Conservation (phyloP, 2,329 filamentous ascomycete species). For the Daldinia eschscholtzii region DNA sequence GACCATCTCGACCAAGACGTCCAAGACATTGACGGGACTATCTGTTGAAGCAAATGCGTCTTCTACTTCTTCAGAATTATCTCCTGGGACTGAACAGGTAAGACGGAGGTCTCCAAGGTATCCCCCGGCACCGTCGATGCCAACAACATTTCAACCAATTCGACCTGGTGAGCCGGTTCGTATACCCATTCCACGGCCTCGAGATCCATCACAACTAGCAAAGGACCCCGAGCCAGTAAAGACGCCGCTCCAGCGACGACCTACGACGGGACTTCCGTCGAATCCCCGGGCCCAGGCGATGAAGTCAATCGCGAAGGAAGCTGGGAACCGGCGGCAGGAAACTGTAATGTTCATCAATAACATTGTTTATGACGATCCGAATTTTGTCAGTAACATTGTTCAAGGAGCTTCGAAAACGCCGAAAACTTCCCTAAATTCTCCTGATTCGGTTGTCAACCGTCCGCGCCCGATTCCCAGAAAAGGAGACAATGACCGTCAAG, state of each 20-base stretch:
- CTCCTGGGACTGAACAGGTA: constrained; percentile 63
- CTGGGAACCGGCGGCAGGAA: constrained; percentile 54
- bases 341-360: constrained; percentile 69
- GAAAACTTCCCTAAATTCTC: constrained; percentile 45
- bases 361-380: constrained; percentile 67
- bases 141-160: constrained; percentile 46
- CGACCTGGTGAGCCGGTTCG: constrained; percentile 50
- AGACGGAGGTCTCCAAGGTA: constrained; percentile 66
- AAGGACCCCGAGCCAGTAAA: constrained; percentile 52
- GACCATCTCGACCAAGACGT: constrained; percentile 47
- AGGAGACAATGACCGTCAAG: constrained; percentile 59
- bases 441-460: constrained; percentile 64
- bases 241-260: constrained; percentile 59
- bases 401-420: constrained; percentile 56
- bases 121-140: constrained; percentile 38
- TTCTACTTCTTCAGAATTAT: constrained; percentile 63
- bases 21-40: constrained; percentile 43
- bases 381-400: constrained; percentile 63
- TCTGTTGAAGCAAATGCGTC: constrained; percentile 55
- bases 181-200: constrained; percentile 54
- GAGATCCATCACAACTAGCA: constrained; percentile 49
- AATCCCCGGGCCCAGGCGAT: constrained; percentile 60
- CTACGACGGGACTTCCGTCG: constrained; percentile 61
- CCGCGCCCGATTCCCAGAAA: constrained; percentile 69
- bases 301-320: constrained; percentile 49